Conservation (phyloP, 495 filamentous ascomycete species). For the Lasiosphaeria miniovina region DNA sequence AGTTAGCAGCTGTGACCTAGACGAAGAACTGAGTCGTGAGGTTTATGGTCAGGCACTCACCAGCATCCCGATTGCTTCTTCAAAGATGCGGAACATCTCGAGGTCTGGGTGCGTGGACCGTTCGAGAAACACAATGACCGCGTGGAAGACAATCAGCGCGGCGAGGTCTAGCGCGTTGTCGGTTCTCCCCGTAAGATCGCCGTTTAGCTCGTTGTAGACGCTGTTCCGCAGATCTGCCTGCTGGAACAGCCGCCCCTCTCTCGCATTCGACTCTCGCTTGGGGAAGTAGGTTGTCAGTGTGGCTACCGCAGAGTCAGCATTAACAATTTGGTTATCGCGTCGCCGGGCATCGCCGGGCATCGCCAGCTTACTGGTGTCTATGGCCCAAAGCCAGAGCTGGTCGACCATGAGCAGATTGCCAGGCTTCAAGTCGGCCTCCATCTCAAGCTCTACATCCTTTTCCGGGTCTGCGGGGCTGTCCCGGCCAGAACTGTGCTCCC, state of each 20-base stretch:
- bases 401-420: conserved; percentile 68
- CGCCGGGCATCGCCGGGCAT: background rate
- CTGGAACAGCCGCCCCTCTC: conserved; percentile 57
- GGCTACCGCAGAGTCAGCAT: conserved; percentile 18
- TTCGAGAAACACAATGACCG: conserved; percentile 60
- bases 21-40: background rate
- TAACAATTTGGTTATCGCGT: background rate
- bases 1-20: background rate
- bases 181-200: conserved; percentile 61
- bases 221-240: conserved; percentile 61
- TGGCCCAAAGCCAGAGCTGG: conserved; percentile 67
- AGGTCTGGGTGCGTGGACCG: conserved; percentile 56
- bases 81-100: conserved; percentile 64
- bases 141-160: conserved; percentile 59
- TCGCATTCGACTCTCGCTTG: conserved; percentile 43
- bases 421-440: conserved; percentile 46
- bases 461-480: conserved; percentile 14
- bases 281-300: conserved; percentile 61
- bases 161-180: conserved; percentile 62
- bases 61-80: conserved; percentile 64
- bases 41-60: conserved; percentile 29
- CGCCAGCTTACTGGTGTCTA: conserved; percentile 49
- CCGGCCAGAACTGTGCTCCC: background rate
- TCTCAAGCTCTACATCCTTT: conserved; percentile 26
- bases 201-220: conserved; percentile 67